Evolutionary conservation across 768 basidiomycete species (phyloP), one percentile per base, ranked within the genome.

Genomic region (Boletus rubroflammeus): DNA sequence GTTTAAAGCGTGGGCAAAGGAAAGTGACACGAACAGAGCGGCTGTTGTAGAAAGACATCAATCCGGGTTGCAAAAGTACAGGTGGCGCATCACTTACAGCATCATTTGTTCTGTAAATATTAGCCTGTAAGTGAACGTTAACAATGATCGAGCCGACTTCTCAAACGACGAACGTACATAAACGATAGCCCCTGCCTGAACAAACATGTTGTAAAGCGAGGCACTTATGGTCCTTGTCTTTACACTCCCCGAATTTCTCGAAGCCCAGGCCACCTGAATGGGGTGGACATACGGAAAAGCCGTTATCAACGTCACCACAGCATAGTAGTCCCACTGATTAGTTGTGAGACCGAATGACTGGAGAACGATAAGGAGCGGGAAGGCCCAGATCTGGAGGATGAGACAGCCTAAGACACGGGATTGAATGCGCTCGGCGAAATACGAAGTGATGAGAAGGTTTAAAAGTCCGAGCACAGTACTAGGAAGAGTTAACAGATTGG

Each of bases 401-500:
- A 85, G 68, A 4, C 80, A 77, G 2, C 80, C 77, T 23, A 73
- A 66, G n/a, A 79, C 74, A 5, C 84, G 77, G 57, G 80, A 82
- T 62, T 86, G 76, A 62, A 84, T 65, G 29, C 73, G 70, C 63
- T 85, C 82, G 58, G 80, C 79, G 38, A 82, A 64, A 60, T 77
- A 82, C 15, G 79, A 73, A 32, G 76, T 70, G 43, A 68, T 68
- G 13, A 83, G 71, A 8, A 83, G 72, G 59, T 80, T 75, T 21
- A 76, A 53, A 57, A 78, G 72, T n/a, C 82, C 81, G 15, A 81
- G 60, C 7, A 83, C 73, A 8, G 75, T 76, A 1, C 81, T 81
- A 0, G 86, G 86, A 34, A 88, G 79, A 44, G 76, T 76, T 25
- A 88, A 75, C 23, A 88, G 74, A 59, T 84, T 87, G 11, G 84